Percentiles rank a stretch among this genome's conserved stretches.
These are phyloP conservation scores for Dipteronia dyeriana DNA, from an alignment of 345 rosid species.

Conservation along the genomic window DNA sequence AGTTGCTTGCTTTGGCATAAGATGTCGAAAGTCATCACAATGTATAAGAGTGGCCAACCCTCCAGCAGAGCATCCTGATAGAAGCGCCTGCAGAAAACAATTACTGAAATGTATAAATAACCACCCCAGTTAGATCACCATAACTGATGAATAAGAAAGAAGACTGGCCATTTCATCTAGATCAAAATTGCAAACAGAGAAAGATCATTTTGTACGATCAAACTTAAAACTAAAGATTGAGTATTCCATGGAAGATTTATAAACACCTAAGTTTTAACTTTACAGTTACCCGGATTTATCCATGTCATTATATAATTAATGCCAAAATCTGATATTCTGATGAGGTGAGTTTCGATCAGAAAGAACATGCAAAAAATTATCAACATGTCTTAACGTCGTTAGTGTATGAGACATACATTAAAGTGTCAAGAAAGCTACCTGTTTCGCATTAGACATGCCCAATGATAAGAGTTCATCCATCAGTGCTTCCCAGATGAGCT, in stretches of 20 bases:
- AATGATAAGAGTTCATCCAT: conserved; percentile 69
- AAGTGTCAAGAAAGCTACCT: conserved; percentile 38
- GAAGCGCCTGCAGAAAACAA: conserved; percentile 62
- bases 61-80: conserved; percentile 97
- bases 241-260: not conserved
- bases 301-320: not conserved
- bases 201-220: not conserved
- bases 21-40: conserved; percentile 72
- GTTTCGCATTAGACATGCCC: conserved; percentile 73
- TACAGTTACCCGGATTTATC: not conserved
- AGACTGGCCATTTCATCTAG: conserved; percentile 7
- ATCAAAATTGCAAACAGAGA: not conserved
- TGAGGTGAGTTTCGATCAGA: not conserved
- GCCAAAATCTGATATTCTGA: not conserved
- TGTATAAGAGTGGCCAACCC: conserved; percentile 89
- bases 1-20: conserved; percentile 58
- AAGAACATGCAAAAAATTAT: not conserved
- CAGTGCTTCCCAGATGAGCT: conserved; percentile 88
- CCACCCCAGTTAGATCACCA: conserved; percentile 3
- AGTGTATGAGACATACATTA: not conserved
- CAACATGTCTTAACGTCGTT: not conserved
- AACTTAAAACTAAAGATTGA: not conserved
- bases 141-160: conserved; percentile 12
- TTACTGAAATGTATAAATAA: not conserved
- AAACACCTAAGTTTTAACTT: not conserved